Conservation (phyloP, 345 rosid species). For the Aegle marmelos region DNA sequence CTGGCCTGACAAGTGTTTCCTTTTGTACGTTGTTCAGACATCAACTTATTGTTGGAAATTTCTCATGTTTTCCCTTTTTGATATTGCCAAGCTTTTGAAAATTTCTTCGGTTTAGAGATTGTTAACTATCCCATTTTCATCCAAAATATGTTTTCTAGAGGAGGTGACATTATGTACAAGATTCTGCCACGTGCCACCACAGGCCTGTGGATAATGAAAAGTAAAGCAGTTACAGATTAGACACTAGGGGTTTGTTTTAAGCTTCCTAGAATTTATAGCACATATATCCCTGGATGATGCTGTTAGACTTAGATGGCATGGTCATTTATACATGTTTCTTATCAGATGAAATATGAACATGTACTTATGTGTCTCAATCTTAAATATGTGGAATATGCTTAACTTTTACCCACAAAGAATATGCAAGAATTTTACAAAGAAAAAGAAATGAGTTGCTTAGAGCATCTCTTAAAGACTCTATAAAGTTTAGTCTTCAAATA, state of each 20-base stretch:
- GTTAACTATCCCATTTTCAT: not conserved
- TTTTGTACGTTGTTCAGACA: not conserved
- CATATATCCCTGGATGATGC: not conserved
- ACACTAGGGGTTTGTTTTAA: not conserved
- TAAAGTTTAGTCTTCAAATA: too few relatives aligned
- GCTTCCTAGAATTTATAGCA: not conserved
- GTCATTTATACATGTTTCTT: not conserved
- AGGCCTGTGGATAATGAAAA: not conserved
- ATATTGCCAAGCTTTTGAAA: not conserved
- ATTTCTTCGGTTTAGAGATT: not conserved
- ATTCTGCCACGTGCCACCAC: not conserved
- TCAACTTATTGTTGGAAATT: not conserved
- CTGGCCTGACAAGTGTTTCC: not conserved
- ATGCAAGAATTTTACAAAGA: not conserved
- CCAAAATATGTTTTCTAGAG: not conserved
- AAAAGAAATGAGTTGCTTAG: not conserved
- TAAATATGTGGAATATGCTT: not conserved
- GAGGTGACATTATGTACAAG: not conserved
- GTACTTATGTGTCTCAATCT: not conserved
- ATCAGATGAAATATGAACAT: not conserved
- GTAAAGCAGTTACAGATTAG: not conserved
- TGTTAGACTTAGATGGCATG: not conserved
- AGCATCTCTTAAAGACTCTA: too few relatives aligned
- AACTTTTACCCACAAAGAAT: not conserved
- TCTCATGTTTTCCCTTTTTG: not conserved